These are phyloP conservation scores for Cruciata laevipes DNA, from an alignment of 257 asterid genomes.

Conservation along the genomic window DNA sequence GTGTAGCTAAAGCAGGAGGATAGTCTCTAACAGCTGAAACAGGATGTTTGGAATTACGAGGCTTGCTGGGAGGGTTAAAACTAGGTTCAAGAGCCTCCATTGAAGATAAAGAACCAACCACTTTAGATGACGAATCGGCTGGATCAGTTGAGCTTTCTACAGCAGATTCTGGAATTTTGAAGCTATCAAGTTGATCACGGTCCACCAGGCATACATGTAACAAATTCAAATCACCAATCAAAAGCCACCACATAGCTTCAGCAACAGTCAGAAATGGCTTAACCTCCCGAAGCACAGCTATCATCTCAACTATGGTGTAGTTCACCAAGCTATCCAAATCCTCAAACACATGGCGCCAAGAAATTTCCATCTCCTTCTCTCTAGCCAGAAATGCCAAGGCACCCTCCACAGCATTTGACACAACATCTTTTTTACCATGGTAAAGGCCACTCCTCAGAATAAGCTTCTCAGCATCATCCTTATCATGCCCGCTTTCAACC, in stretches of 20 bases:
- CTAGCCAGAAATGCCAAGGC: conserved; percentile 49
- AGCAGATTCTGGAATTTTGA: conserved; percentile 24
- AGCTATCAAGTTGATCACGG: conserved; percentile 24
- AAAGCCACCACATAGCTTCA: conserved; percentile 75
- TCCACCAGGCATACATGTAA: conserved; percentile 45
- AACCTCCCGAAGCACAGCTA: conserved; percentile 61
- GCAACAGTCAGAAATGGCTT: conserved; percentile 43
- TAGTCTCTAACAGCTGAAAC: conserved; percentile 19
- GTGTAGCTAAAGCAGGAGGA: conserved; percentile 18
- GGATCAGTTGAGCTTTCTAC: conserved; percentile 18
- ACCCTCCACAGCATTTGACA: conserved; percentile 58
- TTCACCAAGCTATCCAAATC: conserved; percentile 48
- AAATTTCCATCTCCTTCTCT: conserved; percentile 29
- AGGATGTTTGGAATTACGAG: conserved; percentile 16
- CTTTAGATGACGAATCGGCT: conserved; percentile 2
- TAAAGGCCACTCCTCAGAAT: conserved; percentile 46
- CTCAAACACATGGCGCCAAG: conserved; percentile 32
- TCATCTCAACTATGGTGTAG: conserved; percentile 71
- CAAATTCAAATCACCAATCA: conserved; percentile 65
- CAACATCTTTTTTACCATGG: conserved; percentile 55
- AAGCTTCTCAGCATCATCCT: conserved; percentile 60
- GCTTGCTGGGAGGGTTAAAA: conserved; percentile 22
- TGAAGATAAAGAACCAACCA: conserved; percentile 12
- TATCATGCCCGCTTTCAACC: conserved; percentile 45
- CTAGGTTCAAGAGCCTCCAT: conserved; percentile 24